These are phyloP conservation scores for Lagerstroemia speciosa DNA, from an alignment of 345 rosid species.

Conservation along the genomic window DNA sequence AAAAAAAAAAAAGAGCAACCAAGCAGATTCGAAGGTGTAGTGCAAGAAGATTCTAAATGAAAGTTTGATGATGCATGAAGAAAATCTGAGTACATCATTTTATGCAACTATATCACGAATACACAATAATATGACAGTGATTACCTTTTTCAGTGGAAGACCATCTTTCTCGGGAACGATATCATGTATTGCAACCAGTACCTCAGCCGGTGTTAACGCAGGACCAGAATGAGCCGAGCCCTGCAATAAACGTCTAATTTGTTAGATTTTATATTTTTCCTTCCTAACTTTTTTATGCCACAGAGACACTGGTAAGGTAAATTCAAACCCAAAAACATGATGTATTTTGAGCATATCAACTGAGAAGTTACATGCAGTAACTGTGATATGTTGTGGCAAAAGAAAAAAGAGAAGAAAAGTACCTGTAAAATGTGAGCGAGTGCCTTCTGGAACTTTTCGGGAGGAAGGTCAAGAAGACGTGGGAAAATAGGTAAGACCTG, in stretches of 20 bases:
- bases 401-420: too few relatives aligned
- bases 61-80: neutral
- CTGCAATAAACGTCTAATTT: constrained; percentile 30
- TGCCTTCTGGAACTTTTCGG: constrained; percentile 89
- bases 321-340: neutral
- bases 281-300: neutral
- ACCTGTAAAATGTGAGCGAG: constrained; percentile 97
- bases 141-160: constrained; percentile 75
- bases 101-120: neutral
- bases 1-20: constrained; percentile 14
- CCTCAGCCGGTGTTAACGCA: constrained; percentile 96
- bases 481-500: constrained; percentile 96
- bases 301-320: too few relatives aligned
- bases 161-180: constrained; percentile 82
- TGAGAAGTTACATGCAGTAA: neutral
- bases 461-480: constrained; percentile 75
- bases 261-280: neutral
- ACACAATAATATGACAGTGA: constrained; percentile 7
- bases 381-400: too few relatives aligned
- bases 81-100: neutral
- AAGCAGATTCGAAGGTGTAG: neutral
- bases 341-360: neutral
- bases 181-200: constrained; percentile 87
- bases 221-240: constrained; percentile 99
- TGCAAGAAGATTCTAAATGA: neutral